Evolutionary conservation across 768 basidiomycete genomes (phyloP).

Genomic region (Collybia sp.): DNA sequence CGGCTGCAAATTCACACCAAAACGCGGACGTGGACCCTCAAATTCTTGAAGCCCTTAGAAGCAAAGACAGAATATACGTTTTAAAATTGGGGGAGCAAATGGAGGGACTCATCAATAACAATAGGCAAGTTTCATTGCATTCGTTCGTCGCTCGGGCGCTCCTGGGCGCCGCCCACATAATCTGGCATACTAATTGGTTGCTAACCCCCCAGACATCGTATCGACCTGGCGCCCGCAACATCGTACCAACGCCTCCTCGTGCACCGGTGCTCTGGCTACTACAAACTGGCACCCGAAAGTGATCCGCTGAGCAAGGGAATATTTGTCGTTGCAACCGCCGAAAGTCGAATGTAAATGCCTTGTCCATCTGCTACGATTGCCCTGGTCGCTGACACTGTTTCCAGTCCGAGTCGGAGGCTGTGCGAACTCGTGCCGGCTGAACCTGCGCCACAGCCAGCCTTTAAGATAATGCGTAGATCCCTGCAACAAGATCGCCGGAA

Average conservation of each 20-base stretch:
- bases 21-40: slow-evolving; percentile 63
- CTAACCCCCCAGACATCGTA: slow-evolving; percentile 39
- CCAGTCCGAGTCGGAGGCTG: slow-evolving; percentile 65
- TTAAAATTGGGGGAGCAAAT: slow-evolving; percentile 85
- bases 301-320: slow-evolving; percentile 65
- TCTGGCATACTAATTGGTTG: too few relatives aligned
- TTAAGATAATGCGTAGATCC: slow-evolving; percentile 83
- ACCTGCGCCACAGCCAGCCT: slow-evolving; percentile 63
- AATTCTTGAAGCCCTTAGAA: slow-evolving; percentile 80
- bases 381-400: slow-evolving; percentile 12
- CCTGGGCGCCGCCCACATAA: too few relatives aligned
- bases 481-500: slow-evolving; percentile 42
- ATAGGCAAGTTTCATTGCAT: slow-evolving; percentile 43
- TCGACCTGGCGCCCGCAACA: slow-evolving; percentile 65
- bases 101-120: slow-evolving; percentile 75
- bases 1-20: slow-evolving; percentile 10
- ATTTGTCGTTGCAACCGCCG: slow-evolving; percentile 46
- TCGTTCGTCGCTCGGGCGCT: too few relatives aligned
- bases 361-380: slow-evolving; percentile 6
- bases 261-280: slow-evolving; percentile 81
- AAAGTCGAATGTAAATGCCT: slow-evolving; percentile 70
- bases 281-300: slow-evolving; percentile 67
- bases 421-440: slow-evolving; percentile 78
- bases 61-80: slow-evolving; percentile 86
- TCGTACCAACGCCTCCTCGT: slow-evolving; percentile 84